Evolutionary conservation across 441 rosid genomes (phyloP).

Genomic region (Eutrema salsugineum): DNA sequence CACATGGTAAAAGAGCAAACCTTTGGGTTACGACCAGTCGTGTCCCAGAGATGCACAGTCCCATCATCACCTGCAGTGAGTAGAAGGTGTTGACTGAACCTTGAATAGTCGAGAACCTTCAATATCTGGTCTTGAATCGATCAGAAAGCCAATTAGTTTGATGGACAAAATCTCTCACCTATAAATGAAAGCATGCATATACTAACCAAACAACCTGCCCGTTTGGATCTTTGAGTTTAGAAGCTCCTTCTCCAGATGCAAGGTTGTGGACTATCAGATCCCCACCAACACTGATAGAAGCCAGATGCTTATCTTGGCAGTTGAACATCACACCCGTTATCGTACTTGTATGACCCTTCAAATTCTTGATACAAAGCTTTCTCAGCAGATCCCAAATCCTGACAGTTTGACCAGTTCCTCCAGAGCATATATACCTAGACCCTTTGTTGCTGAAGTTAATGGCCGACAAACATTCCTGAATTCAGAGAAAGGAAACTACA

Average conservation of each 20-base stretch:
- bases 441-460: conserved; percentile 87
- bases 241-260: conserved; percentile 81
- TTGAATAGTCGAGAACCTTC: conserved; percentile 92
- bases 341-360: conserved; percentile 83
- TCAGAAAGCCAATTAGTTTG: conserved; percentile 21
- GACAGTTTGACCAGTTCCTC: conserved; percentile 87
- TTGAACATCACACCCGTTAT: conserved; percentile 92
- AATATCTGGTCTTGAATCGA: conserved; percentile 87
- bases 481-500: not conserved
- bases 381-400: conserved; percentile 96
- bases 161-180: not conserved
- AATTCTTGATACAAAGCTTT: conserved; percentile 85
- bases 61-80: conserved; percentile 99
- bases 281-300: conserved; percentile 84
- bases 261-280: conserved; percentile 93
- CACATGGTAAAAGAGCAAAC: conserved; percentile 30
- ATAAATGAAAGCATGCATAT: conserved; percentile 2
- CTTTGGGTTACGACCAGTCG: conserved; percentile 92
- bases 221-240: conserved; percentile 91
- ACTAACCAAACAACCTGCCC: conserved; percentile 76
- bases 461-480: conserved; percentile 81
- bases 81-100: conserved; percentile 84
- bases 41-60: conserved; percentile 90
- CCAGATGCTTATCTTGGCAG: conserved; percentile 95
- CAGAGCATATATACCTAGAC: conserved; percentile 91